Evolutionary conservation across 306 rosid genomes (phyloP).

Genomic region (Acacia confusa): DNA sequence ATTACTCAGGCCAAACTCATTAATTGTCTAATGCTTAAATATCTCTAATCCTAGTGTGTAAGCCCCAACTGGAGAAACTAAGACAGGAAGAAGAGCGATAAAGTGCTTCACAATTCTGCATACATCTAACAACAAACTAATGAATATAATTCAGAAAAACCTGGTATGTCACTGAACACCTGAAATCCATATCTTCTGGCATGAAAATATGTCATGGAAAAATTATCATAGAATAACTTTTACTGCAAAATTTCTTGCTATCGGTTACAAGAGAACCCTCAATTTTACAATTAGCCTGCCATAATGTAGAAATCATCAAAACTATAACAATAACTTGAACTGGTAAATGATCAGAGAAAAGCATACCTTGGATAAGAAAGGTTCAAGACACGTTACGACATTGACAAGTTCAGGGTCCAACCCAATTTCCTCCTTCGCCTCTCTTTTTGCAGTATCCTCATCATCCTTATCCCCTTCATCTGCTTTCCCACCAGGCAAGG

Average conservation of each 20-base stretch:
- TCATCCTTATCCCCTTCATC: constrained; percentile 93
- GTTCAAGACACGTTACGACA: constrained; percentile 83
- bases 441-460: constrained; percentile 85
- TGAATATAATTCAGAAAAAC: background rate
- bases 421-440: constrained; percentile 92
- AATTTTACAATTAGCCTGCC: constrained; percentile 25
- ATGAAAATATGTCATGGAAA: constrained; percentile 17
- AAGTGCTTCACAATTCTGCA: too few species aligned
- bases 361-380: constrained; percentile 87
- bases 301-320: constrained; percentile 2
- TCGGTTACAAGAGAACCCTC: background rate
- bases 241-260: constrained; percentile 5
- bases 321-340: background rate
- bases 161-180: background rate
- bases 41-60: too few species aligned
- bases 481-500: constrained; percentile 95
- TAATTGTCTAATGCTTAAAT: too few species aligned
- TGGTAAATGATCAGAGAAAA: background rate
- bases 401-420: constrained; percentile 80
- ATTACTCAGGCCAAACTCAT: too few species aligned
- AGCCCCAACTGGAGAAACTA: too few species aligned
- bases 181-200: constrained; percentile 14
- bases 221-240: constrained; percentile 13
- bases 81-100: too few species aligned
- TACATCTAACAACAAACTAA: too few species aligned